Evolutionary conservation across 306 rosid species (phyloP).

Genomic region (apple (Malus domestica)): ASM211411v1 NC_041793.1:42439501-42440000

Average conservation of each 20-base stretch:
- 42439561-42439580: not conserved
- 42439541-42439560: not conserved
- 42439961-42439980: conserved; percentile 73
- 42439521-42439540: not conserved
- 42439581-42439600: not conserved
- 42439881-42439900: conserved; percentile 58
- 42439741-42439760: not conserved
- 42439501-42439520: not conserved
- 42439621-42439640: too few relatives aligned
- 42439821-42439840: conserved; percentile 12
- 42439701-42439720: not conserved
- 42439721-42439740: not conserved
- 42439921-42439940: conserved; percentile 70
- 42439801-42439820: not conserved
- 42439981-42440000: conserved; percentile 27
- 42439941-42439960: conserved; percentile 65
- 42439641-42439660: not conserved
- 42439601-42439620: too few relatives aligned
- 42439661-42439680: not conserved
- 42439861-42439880: conserved; percentile 30
- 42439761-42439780: not conserved
- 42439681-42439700: not conserved
- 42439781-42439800: not conserved
- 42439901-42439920: conserved; percentile 72
- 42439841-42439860: conserved; percentile 37